phyloP scores from a whole-genome alignment of 1,139 yeast species.

The Saccharomyces pastorianus region DNA sequence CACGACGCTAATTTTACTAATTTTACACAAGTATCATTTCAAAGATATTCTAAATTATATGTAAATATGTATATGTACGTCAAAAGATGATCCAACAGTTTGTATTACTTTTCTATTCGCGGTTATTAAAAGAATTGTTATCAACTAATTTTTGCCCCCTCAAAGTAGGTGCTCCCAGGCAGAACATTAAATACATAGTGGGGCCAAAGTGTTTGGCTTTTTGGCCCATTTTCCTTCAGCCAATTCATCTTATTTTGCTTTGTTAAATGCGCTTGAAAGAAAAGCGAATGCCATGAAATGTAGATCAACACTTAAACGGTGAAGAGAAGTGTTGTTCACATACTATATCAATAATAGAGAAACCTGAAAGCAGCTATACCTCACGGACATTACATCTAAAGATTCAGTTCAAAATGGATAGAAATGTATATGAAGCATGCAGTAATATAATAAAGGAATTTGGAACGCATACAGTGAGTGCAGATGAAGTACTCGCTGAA shows the following conservation, averaged over 20 bases:
- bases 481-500: constrained; percentile 28
- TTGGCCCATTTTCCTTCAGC: background rate
- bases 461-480: constrained; percentile 23
- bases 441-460: constrained; percentile 21
- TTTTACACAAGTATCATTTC: background rate
- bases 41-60: background rate
- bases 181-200: background rate
- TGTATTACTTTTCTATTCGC: constrained; percentile 5
- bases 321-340: background rate
- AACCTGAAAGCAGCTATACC: background rate
- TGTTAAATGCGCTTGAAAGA: background rate
- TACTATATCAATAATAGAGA: background rate
- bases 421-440: constrained; percentile 28
- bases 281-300: background rate
- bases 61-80: background rate
- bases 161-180: too few species aligned
- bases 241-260: background rate
- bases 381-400: background rate
- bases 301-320: background rate
- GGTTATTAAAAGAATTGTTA: constrained; percentile 7
- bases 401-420: constrained; percentile 13
- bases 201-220: background rate
- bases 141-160: background rate
- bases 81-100: constrained; percentile 4
- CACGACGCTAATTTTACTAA: background rate